A percentile compares a stretch with the other conserved stretches of the same genome.
Evolutionary conservation across 306 rosid species (phyloP).

Genomic region (Senna siamea): DNA sequence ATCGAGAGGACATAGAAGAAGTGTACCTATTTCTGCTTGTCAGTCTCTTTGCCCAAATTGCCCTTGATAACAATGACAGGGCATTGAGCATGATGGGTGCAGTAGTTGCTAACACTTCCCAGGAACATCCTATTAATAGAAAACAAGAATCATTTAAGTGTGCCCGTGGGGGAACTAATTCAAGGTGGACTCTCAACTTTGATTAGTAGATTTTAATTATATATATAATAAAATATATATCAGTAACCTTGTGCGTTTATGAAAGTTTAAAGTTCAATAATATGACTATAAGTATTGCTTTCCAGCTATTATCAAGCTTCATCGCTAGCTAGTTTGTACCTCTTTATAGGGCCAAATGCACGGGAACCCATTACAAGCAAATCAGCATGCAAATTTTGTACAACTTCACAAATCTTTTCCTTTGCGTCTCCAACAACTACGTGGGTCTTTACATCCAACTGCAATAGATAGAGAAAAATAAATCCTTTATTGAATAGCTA

Average conservation of each 20-base stretch:
- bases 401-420: slow-evolving; percentile 87
- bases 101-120: slow-evolving; percentile 93
- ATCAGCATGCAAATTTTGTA: slow-evolving; percentile 69
- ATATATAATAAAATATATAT: not conserved
- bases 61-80: slow-evolving; percentile 75
- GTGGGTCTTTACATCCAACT: slow-evolving; percentile 61
- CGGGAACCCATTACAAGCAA: slow-evolving; percentile 90
- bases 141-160: not conserved
- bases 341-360: slow-evolving; percentile 79
- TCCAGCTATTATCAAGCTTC: slow-evolving; percentile 7
- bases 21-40: slow-evolving; percentile 47
- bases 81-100: slow-evolving; percentile 72
- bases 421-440: slow-evolving; percentile 87
- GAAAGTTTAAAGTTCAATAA: not conserved
- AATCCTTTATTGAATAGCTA: no score
- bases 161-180: not conserved
- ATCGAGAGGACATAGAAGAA: slow-evolving; percentile 21
- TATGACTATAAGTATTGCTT: not conserved
- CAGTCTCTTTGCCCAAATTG: slow-evolving; percentile 16
- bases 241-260: not conserved
- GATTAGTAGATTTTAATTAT: no score
- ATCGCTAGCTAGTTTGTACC: slow-evolving; percentile 45
- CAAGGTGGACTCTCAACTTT: not conserved
- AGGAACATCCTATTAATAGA: slow-evolving; percentile 75
- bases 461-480: not conserved